Evolutionary conservation across 2,329 filamentous ascomycete genomes (phyloP).

Genomic region (Byssoonygena ceratinophila): DNA sequence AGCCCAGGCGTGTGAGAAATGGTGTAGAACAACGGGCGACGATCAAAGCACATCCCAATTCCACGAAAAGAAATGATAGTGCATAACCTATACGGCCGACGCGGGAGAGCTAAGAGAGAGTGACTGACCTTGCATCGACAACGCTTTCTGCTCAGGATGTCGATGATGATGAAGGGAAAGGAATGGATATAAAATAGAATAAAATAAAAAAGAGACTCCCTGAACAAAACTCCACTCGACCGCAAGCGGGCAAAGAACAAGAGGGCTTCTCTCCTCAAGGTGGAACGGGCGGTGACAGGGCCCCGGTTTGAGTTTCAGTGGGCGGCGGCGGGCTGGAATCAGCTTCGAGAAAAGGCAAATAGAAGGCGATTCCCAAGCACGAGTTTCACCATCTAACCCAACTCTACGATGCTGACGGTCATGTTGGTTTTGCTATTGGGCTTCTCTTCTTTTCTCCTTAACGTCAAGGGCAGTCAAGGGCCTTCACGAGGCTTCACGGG

Average conservation of each 20-base stretch:
- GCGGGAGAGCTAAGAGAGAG: background rate
- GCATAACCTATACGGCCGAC: no score
- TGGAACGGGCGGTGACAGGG: slow-evolving; percentile 16
- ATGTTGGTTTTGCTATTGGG: no score
- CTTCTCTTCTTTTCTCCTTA: no score
- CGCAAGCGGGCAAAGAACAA: background rate
- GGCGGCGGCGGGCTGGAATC: slow-evolving; percentile 7
- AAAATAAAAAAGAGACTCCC: background rate
- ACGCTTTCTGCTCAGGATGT: no score
- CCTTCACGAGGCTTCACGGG: no score
- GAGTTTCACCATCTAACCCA: no score
- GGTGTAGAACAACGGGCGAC: slow-evolving; percentile 3
- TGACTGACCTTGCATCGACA: background rate
- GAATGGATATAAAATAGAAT: background rate
- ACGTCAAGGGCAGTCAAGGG: no score
- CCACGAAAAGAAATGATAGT: slow-evolving; percentile 7
- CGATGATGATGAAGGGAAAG: no score
- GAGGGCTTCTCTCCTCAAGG: background rate
- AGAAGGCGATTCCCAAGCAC: background rate
- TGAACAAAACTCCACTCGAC: no score
- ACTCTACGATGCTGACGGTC: no score
- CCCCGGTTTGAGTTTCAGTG: slow-evolving; percentile 10
- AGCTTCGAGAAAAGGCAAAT: slow-evolving; percentile 3
- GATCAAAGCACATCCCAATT: slow-evolving; percentile 10
- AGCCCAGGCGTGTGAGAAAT: background rate